Conservation (phyloP, 1,284 basidiomycete species). For the Trichosporon sp. region DNA sequence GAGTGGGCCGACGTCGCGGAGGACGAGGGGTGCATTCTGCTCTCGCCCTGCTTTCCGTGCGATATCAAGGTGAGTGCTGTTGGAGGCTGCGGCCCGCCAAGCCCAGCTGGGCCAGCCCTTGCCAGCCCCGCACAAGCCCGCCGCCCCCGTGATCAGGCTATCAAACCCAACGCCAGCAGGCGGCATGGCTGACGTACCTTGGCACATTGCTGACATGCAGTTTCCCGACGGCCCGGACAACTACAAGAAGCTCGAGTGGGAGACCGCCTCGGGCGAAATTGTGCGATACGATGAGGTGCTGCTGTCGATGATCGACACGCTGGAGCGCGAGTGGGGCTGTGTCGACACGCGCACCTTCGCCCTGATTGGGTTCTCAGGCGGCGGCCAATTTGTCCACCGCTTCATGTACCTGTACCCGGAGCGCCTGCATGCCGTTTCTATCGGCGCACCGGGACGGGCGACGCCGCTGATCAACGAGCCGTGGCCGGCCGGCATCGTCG, state of each 20-base stretch:
- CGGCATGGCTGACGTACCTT: neutral
- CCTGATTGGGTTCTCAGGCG: constrained; percentile 23
- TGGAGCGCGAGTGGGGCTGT: constrained; percentile 19
- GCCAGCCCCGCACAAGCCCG: too few species aligned
- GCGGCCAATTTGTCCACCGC: constrained; percentile 25
- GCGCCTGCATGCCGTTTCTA: constrained; percentile 17
- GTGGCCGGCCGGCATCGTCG: constrained; percentile 18
- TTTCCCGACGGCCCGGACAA: constrained; percentile 24
- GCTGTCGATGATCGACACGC: constrained; percentile 19
- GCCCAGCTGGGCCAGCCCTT: neutral
- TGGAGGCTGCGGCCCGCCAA: too few species aligned
- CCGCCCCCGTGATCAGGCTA: too few species aligned
- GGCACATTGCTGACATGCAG: constrained; percentile 7
- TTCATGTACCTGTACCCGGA: constrained; percentile 27
- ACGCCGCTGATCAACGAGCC: constrained; percentile 14
- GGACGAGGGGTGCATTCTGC: constrained; percentile 15
- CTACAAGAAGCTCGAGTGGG: constrained; percentile 21
- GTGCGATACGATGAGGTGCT: constrained; percentile 20
- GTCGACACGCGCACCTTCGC: constrained; percentile 18
- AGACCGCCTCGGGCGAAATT: constrained; percentile 6
- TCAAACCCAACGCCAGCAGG: neutral
- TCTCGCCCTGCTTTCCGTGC: constrained; percentile 20
- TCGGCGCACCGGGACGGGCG: constrained; percentile 24
- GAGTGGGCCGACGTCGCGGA: constrained; percentile 15
- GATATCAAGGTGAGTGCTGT: constrained; percentile 18